Evolutionary conservation across 768 basidiomycete species (phyloP), one percentile per base, ranked within the genome.

Genomic region (Trametes villosa): DNA sequence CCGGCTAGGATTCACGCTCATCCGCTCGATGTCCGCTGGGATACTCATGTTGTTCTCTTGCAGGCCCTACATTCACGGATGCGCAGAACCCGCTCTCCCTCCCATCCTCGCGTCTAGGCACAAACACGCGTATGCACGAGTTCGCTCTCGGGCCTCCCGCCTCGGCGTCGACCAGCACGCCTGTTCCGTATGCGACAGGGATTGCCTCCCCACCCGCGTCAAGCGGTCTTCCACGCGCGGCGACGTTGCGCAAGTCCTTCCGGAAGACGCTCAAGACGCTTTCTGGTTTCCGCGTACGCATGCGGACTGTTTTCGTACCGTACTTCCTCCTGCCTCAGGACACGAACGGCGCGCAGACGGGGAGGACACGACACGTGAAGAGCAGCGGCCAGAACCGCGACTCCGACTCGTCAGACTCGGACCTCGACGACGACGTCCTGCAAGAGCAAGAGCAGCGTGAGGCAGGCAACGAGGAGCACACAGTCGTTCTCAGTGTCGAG

Each of bases 221-320:
- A 1, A 40, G 53, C 9, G 49, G 11, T 18, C 58, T 62, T 18
- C 53, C 58, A 7, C 48, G 53, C 68, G 59, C 58, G 55, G 83
- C 89, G 0, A 91, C 92, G 0, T 77, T 97, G 11, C 86, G 92
- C 47, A 95, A 94, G 71, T 92, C 93, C 1, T 95, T 86, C 72
- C 83, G 94, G 27, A 88, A 90, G 68, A 87, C 89, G 1, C 75
- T 97, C 18, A 80, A 82, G 45, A 89, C 91, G 0, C 86, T 89
- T 4, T 90, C 91, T 27, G 94, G 93, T 4, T 90, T 97, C 73
- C 83, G 87, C 22, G 90, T 97, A 26, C 86, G 94, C 33, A 96
- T 96, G 95, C 84, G 94, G n/a, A 95, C 94, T 0, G 89, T 94
- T 6, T 93, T 95, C 64, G 87, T 96, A 12, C 95, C 95, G 0